A percentile compares a stretch with the other conserved stretches of the same genome.
Evolutionary conservation across 441 rosid species (phyloP).

Genomic region (Capsella rubella): DNA sequence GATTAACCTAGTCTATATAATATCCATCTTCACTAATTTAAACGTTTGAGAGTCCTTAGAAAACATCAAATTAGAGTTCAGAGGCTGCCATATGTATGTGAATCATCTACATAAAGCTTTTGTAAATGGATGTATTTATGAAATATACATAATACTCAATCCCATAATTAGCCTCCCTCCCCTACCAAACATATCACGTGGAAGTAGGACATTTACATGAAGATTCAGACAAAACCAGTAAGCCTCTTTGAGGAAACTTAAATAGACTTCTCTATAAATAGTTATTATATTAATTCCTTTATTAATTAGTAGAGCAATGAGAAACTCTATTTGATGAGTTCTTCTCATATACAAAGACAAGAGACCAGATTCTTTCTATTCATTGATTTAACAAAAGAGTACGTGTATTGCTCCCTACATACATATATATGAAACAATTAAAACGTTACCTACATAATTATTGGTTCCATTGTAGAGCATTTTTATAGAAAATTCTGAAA

Average conservation of each 20-base stretch:
- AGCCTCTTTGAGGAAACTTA: not conserved
- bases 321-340: not conserved
- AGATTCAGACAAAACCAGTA: slow-evolving; percentile 8
- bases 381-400: slow-evolving; percentile 6
- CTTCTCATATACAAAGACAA: not conserved
- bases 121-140: not conserved
- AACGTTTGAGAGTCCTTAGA: not conserved
- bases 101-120: no score
- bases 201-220: slow-evolving; percentile 1
- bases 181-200: slow-evolving; percentile 18
- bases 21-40: no score
- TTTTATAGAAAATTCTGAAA: not conserved
- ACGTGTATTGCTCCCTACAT: not conserved
- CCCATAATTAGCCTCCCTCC: not conserved
- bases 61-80: not conserved
- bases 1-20: no score
- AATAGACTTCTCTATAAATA: not conserved
- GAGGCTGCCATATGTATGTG: not conserved
- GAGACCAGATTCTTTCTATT: slow-evolving; percentile 2
- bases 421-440: no score
- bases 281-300: no score
- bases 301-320: no score
- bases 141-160: not conserved
- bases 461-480: not conserved
- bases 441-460: no score